phyloP scores from a whole-genome alignment of 2,329 filamentous ascomycete species.

The Paracoccidioides lutzii region DNA sequence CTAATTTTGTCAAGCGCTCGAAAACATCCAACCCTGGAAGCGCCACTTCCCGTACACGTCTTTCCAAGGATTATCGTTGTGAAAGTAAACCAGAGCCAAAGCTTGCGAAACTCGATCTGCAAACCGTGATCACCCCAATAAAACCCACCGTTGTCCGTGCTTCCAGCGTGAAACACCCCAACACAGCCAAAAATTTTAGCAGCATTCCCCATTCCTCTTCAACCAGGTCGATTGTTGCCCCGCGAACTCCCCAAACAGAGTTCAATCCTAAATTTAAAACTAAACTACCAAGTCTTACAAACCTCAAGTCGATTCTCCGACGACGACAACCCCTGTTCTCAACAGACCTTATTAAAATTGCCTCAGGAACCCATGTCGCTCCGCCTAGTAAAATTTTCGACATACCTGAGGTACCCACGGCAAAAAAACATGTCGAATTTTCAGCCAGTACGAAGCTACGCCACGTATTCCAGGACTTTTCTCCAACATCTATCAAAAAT shows the following conservation, averaged over 20 bases:
- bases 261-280: conserved; percentile 34
- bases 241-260: conserved; percentile 34
- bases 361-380: conserved; percentile 43
- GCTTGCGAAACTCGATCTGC: conserved; percentile 36
- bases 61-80: conserved; percentile 12
- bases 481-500: conserved; percentile 31
- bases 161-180: conserved; percentile 42
- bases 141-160: conserved; percentile 57
- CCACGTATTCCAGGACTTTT: conserved; percentile 23
- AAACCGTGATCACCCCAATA: conserved; percentile 61
- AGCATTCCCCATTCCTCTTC: conserved; percentile 41
- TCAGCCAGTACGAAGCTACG: conserved; percentile 52
- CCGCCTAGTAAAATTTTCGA: conserved; percentile 16
- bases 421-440: conserved; percentile 72
- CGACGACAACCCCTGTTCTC: conserved; percentile 47
- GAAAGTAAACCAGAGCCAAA: conserved; percentile 16
- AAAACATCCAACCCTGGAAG: conserved; percentile 58
- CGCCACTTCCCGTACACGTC: conserved; percentile 46
- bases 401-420: conserved; percentile 50
- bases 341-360: conserved; percentile 45
- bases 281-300: conserved; percentile 39
- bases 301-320: conserved; percentile 52
- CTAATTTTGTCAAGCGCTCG: conserved; percentile 53
- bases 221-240: conserved; percentile 36
- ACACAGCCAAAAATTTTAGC: conserved; percentile 38